Percentiles rank a stretch among this genome's conserved stretches.
These are phyloP conservation scores for Teunomyces aglyptinius DNA, from an alignment of 805 yeast genomes.

Conservation along the genomic window DNA sequence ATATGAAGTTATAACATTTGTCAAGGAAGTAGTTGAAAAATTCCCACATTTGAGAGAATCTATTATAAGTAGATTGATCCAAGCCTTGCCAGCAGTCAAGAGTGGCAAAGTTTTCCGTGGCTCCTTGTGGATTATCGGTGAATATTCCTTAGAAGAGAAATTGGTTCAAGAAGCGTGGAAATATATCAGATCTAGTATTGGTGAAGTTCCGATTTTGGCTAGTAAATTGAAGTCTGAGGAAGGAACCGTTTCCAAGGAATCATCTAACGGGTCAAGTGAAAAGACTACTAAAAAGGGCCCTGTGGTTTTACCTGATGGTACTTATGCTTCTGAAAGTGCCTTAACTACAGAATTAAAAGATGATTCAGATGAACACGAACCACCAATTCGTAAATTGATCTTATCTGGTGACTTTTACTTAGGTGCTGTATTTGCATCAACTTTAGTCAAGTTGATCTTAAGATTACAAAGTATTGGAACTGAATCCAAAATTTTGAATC, in stretches of 20 bases:
- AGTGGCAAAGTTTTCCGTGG: constrained; percentile 92
- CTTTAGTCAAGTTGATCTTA: constrained; percentile 83
- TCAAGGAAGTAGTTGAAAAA: constrained; percentile 91
- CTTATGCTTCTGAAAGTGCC: constrained; percentile 94
- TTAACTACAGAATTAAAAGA: constrained; percentile 46
- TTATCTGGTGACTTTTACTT: constrained; percentile 88
- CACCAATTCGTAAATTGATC: constrained; percentile 79
- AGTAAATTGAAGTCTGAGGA: constrained; percentile 52
- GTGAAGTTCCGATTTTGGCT: constrained; percentile 87
- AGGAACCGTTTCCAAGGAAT: constrained; percentile 22
- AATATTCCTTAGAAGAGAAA: constrained; percentile 69
- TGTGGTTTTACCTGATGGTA: constrained; percentile 94
- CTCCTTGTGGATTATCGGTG: constrained; percentile 95
- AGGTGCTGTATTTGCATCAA: constrained; percentile 81
- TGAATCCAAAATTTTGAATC: constrained; percentile 63
- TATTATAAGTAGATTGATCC: constrained; percentile 62
- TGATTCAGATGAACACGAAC: constrained; percentile 36
- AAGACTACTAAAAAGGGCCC: constrained; percentile 53
- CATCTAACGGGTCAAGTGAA: constrained; percentile 32
- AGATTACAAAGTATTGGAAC: constrained; percentile 61
- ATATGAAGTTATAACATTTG: constrained; percentile 83
- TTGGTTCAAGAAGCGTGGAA: constrained; percentile 86
- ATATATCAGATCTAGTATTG: constrained; percentile 75
- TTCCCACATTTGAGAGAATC: constrained; percentile 74
- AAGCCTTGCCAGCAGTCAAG: constrained; percentile 62